These are phyloP conservation scores for Aureobasidium sp. DNA, from an alignment of 2,329 filamentous ascomycete species.

Conservation along the genomic window DNA sequence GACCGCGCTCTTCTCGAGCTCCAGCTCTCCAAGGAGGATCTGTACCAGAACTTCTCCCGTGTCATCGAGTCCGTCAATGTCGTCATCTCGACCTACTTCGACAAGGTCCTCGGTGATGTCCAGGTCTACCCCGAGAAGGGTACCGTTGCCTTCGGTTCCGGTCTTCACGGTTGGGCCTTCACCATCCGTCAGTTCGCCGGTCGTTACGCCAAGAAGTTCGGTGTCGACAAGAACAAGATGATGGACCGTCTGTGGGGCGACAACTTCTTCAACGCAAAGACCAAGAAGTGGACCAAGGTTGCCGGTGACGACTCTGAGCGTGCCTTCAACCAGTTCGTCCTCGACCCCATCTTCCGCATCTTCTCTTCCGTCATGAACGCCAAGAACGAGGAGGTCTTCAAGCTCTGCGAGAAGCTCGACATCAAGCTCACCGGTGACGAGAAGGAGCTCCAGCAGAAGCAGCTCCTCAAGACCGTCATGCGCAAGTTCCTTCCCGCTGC, in stretches of 20 bases:
- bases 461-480: constrained; percentile 96
- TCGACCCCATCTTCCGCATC: constrained; percentile 99
- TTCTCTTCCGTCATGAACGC: constrained; percentile 96
- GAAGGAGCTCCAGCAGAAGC: constrained; percentile 92
- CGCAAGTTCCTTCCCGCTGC: constrained; percentile 97
- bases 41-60: constrained; percentile 99
- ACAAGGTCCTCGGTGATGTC: constrained; percentile 93
- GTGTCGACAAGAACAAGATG: constrained; percentile 99
- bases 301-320: constrained; percentile 79
- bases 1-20: constrained; percentile 98
- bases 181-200: constrained; percentile 95
- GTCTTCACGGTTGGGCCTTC: constrained; percentile 99
- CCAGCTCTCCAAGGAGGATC: constrained; percentile 95
- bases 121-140: constrained; percentile 98
- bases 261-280: constrained; percentile 99
- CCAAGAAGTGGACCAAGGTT: constrained; percentile 99
- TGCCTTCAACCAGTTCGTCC: constrained; percentile 99
- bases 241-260: constrained; percentile 99
- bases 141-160: constrained; percentile 97
- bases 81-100: constrained; percentile 97
- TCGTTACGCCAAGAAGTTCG: constrained; percentile 99
- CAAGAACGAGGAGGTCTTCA: constrained; percentile 86
- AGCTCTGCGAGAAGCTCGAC: constrained; percentile 82
- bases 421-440: constrained; percentile 86
- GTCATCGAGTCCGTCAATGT: constrained; percentile 99